Evolutionary conservation across 1,139 yeast genomes (phyloP), one percentile per base, ranked within the genome.

Genomic region (Taphrina deformans): DNA sequence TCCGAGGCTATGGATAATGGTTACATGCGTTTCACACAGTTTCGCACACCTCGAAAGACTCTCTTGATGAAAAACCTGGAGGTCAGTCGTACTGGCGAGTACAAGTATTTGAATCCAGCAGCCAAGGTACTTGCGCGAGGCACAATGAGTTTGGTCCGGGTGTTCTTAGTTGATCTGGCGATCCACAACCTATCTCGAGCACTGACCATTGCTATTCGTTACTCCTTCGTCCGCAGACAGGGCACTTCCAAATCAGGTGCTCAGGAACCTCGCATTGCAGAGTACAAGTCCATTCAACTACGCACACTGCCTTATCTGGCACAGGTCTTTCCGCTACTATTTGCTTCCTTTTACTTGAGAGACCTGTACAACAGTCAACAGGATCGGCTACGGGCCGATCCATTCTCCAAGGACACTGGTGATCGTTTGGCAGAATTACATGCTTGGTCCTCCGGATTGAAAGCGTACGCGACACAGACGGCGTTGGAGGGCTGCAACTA

Each of bases 111-210:
- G 53, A 96, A 96, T 51, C 80, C 89, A 70, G 96, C 90, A 71
- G 96, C 89, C 76, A 96, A 89, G 71, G 96, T 89, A 76, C 82
- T 91, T 67, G 85, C 96, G 6, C 90, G 90, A 75, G 88, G 92
- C 69, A 96, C 97, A 9, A 80, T 91, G 70, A 79, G 91, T 67
- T 89, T 88, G 71, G 97, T 97, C 68, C 85, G 97, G 77, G 97
- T 90, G 60, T 82, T 85, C 65, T 91, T 91, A 97, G 96, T 89
- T 51, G 78, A 82, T 71, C 97, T 91, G 74, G 87, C 96, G 18
- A 89, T 82, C 77, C 85, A 93, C 76, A 83, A 86, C 72, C 86
- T 91, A 69, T 88, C 92, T 58, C 84, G 93, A 73, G 87, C 87
- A 73, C 79, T 86, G 69, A 89, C 96, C 26, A 87, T 90, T 76